A percentile compares a stretch with the other conserved stretches of the same genome.
Evolutionary conservation across 2,329 filamentous ascomycete species (phyloP).

Genomic region (Fusarium armeniacum): DNA sequence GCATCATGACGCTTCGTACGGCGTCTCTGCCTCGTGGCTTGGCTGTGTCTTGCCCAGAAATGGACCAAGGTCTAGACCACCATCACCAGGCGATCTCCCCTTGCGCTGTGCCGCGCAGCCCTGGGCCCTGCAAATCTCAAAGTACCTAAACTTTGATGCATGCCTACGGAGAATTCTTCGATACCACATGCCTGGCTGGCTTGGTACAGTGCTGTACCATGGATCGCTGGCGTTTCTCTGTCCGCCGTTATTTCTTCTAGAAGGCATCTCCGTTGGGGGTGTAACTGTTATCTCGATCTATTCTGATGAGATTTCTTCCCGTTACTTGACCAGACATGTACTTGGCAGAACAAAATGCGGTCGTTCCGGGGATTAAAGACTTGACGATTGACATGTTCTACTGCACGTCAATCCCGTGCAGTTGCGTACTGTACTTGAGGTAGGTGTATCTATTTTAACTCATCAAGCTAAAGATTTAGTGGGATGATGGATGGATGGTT

Average conservation of each 20-base stretch:
- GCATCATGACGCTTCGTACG: conserved; percentile 31
- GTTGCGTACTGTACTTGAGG: conserved; percentile 15
- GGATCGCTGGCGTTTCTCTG: conserved; percentile 9
- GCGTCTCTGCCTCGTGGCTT: conserved; percentile 36
- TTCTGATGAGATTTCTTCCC: conserved; percentile 28
- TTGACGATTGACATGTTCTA: conserved; percentile 17
- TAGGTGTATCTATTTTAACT: conserved; percentile 42
- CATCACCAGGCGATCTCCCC: conserved; percentile 30
- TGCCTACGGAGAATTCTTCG: conserved; percentile 35
- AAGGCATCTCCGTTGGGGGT: conserved; percentile 39
- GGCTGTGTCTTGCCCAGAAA: conserved; percentile 25
- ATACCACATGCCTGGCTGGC: background rate
- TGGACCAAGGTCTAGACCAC: conserved; percentile 23
- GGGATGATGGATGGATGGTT: conserved; percentile 30
- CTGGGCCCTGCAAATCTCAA: background rate
- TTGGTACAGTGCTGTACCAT: conserved; percentile 1
- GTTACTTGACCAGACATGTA: no score
- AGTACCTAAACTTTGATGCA: background rate
- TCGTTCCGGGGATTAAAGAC: conserved; percentile 16
- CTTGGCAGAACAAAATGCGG: conserved; percentile 15
- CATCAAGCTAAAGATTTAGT: conserved; percentile 16
- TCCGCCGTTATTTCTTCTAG: conserved; percentile 32
- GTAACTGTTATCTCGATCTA: conserved; percentile 2
- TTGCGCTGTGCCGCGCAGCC: conserved; percentile 4
- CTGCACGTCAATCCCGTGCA: conserved; percentile 30